phyloP scores from a whole-genome alignment of 805 yeast genomes.

The Kuraishia capsulata region DNA sequence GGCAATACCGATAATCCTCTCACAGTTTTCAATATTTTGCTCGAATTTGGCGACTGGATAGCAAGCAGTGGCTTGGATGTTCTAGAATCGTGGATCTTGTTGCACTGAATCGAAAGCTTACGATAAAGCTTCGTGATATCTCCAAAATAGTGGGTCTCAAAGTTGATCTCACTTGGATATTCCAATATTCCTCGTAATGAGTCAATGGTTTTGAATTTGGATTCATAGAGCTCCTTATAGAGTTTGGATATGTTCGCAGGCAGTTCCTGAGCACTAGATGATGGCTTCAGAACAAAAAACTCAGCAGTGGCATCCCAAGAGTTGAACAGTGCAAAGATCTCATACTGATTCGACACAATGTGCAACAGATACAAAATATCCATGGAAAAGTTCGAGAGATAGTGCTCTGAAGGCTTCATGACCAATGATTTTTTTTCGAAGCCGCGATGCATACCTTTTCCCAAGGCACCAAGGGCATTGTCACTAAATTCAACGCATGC shows the following conservation, averaged over 20 bases:
- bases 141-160: conserved; percentile 46
- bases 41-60: conserved; percentile 61
- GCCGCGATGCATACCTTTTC: conserved; percentile 79
- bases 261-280: conserved; percentile 54
- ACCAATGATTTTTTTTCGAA: conserved; percentile 55
- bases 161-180: conserved; percentile 41
- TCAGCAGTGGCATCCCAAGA: conserved; percentile 46
- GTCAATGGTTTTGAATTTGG: conserved; percentile 35
- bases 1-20: conserved; percentile 50
- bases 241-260: conserved; percentile 41
- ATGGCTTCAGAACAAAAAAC: conserved; percentile 60
- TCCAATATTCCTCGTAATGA: conserved; percentile 37
- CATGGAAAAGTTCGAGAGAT: conserved; percentile 46
- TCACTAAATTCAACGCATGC: conserved; percentile 62
- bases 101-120: conserved; percentile 43
- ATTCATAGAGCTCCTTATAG: conserved; percentile 43
- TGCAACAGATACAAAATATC: conserved; percentile 62
- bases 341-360: conserved; percentile 63
- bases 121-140: conserved; percentile 48
- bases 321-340: conserved; percentile 58
- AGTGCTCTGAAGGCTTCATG: conserved; percentile 36
- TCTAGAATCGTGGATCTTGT: conserved; percentile 53
- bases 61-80: conserved; percentile 58
- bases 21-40: conserved; percentile 36
- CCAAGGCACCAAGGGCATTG: conserved; percentile 69